Evolutionary conservation across 2,329 filamentous ascomycete genomes (phyloP).

Genomic region (Metarhizium rileyi): DNA sequence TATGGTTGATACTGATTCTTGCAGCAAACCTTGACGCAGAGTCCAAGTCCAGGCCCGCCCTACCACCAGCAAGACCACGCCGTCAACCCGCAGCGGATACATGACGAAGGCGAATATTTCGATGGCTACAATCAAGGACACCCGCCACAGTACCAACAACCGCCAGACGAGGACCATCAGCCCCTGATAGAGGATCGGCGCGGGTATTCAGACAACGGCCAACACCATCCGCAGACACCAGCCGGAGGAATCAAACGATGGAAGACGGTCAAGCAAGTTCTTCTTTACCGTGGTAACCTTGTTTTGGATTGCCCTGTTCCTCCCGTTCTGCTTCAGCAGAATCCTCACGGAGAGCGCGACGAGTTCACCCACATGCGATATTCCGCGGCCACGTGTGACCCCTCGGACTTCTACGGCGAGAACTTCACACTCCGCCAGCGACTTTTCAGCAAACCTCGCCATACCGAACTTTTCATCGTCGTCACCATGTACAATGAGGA

Average conservation of each 20-base stretch:
- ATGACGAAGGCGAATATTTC: not conserved
- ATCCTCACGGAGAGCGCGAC: constrained; percentile 85
- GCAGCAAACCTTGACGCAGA: not conserved
- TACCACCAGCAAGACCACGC: not conserved
- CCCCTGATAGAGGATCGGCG: not conserved
- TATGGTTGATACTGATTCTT: not conserved
- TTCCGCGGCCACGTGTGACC: constrained; percentile 89
- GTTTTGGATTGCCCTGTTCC: constrained; percentile 95
- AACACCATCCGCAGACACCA: constrained; percentile 20
- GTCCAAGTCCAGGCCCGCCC: not conserved
- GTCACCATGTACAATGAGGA: constrained; percentile 99
- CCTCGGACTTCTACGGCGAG: constrained; percentile 74
- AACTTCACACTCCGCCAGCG: constrained; percentile 88
- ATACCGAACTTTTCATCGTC: constrained; percentile 93
- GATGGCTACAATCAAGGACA: constrained; percentile 12
- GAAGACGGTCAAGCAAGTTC: constrained; percentile 99
- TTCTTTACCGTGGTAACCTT: constrained; percentile 90
- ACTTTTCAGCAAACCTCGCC: constrained; percentile 82
- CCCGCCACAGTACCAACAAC: constrained; percentile 17
- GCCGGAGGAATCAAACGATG: constrained; percentile 61
- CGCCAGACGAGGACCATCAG: not conserved
- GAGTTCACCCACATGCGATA: constrained; percentile 91
- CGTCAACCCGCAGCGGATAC: not conserved
- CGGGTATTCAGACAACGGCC: not conserved
- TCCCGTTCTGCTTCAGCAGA: constrained; percentile 74